Evolutionary conservation across 805 yeast genomes (phyloP).

Genomic region (Nakazawaea anatomiae): DNA sequence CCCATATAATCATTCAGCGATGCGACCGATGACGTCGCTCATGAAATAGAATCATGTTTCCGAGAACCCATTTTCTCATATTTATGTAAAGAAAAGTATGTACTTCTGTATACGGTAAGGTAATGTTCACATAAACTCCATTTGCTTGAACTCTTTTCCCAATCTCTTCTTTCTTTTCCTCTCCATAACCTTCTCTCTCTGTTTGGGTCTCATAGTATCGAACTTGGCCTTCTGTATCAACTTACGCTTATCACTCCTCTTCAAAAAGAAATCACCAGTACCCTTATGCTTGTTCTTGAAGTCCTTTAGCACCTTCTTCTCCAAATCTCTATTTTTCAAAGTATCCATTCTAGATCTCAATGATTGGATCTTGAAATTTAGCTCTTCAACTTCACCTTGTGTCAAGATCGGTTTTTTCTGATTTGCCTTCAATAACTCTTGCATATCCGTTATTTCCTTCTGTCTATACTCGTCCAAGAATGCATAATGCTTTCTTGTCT

Average conservation of each 20-base stretch:
- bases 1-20: no score
- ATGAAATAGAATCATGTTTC: no score
- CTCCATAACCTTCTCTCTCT: conserved; percentile 78
- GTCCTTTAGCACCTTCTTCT: conserved; percentile 54
- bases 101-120: not conserved
- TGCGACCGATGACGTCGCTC: no score
- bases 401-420: conserved; percentile 34
- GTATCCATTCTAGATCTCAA: conserved; percentile 62
- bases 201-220: conserved; percentile 63
- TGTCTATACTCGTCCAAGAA: conserved; percentile 85
- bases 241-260: conserved; percentile 65
- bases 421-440: conserved; percentile 48
- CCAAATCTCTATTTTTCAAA: conserved; percentile 69
- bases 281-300: conserved; percentile 47
- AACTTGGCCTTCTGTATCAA: conserved; percentile 73
- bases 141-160: conserved; percentile 67
- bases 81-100: no score
- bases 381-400: conserved; percentile 41
- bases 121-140: conserved; percentile 19
- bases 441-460: conserved; percentile 60
- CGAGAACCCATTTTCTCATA: not conserved
- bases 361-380: conserved; percentile 55
- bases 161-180: conserved; percentile 81
- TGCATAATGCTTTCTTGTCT: conserved; percentile 69
- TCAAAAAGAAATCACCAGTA: conserved; percentile 55